Percentiles rank a stretch among this genome's conserved stretches.
Evolutionary conservation across 2,329 filamentous ascomycete genomes (phyloP).

Genomic region (Diaporthe vaccinii): DNA sequence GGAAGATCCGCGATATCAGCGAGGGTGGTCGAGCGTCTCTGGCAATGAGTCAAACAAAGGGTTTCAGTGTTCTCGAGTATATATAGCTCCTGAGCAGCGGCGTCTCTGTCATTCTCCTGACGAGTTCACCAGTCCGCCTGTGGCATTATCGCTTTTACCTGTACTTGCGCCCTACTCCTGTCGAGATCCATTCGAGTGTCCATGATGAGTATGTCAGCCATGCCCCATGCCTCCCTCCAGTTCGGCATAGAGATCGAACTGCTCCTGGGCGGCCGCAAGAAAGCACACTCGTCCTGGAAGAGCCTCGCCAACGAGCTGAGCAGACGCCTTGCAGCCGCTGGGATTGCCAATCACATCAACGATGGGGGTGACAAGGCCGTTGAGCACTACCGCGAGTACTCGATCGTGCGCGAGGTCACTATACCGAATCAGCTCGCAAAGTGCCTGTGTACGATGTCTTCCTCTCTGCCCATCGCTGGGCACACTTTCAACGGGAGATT

Average conservation of each 20-base stretch:
- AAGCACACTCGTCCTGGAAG: constrained; percentile 50
- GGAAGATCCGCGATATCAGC: background rate
- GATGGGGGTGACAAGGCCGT: constrained; percentile 47
- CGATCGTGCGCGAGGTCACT: constrained; percentile 54
- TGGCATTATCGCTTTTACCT: background rate
- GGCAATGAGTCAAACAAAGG: background rate
- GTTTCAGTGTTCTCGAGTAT: background rate
- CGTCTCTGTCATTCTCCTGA: background rate
- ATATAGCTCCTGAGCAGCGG: background rate
- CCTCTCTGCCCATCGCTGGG: background rate
- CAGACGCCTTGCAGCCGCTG: constrained; percentile 49
- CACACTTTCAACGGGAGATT: background rate
- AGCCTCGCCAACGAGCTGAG: constrained; percentile 53
- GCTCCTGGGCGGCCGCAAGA: constrained; percentile 51
- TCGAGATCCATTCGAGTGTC: background rate
- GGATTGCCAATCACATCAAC: constrained; percentile 52
- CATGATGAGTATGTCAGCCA: background rate
- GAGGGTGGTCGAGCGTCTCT: background rate
- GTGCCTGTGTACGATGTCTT: constrained; percentile 48
- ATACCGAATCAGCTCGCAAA: constrained; percentile 50
- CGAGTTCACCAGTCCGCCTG: background rate
- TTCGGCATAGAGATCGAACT: constrained; percentile 57
- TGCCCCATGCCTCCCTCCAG: constrained; percentile 39
- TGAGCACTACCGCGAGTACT: constrained; percentile 54
- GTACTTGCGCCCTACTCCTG: background rate